These are phyloP conservation scores for Ogataea nonfermentans DNA, from an alignment of 805 yeast species.

Conservation along the genomic window DNA sequence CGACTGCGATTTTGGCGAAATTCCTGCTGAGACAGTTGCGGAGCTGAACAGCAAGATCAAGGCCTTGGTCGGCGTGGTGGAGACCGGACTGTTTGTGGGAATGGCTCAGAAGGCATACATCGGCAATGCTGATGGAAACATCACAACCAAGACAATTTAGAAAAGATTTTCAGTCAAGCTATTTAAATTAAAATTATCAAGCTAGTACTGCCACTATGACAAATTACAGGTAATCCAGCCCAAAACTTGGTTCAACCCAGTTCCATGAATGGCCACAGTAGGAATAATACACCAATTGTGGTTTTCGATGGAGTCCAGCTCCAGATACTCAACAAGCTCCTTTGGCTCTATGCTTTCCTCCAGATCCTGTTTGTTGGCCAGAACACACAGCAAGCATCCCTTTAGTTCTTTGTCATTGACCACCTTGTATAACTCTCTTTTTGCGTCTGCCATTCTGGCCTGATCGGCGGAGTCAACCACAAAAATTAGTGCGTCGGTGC, in stretches of 20 bases:
- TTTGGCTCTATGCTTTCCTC: conserved; percentile 71
- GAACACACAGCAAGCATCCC: conserved; percentile 73
- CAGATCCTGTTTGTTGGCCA: conserved; percentile 88
- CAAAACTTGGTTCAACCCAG: conserved; percentile 83
- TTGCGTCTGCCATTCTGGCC: conserved; percentile 72
- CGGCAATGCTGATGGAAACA: conserved; percentile 76
- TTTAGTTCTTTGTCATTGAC: conserved; percentile 81
- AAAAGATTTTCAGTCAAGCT: neutral
- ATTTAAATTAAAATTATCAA: neutral
- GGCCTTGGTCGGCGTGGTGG: conserved; percentile 87
- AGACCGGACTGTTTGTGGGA: conserved; percentile 83
- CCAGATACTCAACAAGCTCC: conserved; percentile 72
- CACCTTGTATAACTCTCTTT: conserved; percentile 72
- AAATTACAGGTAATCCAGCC: conserved; percentile 75
- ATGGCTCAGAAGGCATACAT: conserved; percentile 82
- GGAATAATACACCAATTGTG: conserved; percentile 93
- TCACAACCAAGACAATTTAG: conserved; percentile 38
- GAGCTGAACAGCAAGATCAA: conserved; percentile 65
- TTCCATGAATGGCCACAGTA: conserved; percentile 85
- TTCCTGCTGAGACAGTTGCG: conserved; percentile 46
- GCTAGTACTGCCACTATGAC: neutral
- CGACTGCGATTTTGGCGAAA: conserved; percentile 88
- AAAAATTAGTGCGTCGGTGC: conserved; percentile 87
- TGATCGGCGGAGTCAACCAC: conserved; percentile 83
- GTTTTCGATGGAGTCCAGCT: conserved; percentile 56